Conservation (phyloP, 2,329 filamentous ascomycete genomes). For the Fusarium sambucinum region DNA sequence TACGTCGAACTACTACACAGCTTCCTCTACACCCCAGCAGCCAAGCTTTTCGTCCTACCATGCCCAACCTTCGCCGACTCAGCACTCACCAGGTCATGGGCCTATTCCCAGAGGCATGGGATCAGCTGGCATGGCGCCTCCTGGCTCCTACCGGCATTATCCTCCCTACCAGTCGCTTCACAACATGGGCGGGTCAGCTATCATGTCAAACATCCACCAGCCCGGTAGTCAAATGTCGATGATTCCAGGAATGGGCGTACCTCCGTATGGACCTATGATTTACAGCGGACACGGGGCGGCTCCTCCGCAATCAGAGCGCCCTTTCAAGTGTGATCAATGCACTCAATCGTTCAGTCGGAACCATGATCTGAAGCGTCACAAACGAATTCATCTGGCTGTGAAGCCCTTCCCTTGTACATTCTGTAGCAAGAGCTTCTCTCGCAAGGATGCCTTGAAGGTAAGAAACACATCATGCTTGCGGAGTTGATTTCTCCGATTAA, state of each 20-base stretch:
- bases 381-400: constrained; percentile 92
- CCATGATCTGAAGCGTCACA: constrained; percentile 95
- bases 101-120: constrained; percentile 57
- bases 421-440: constrained; percentile 96
- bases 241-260: constrained; percentile 69
- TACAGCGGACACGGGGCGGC: constrained; percentile 67
- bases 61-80: constrained; percentile 52
- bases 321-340: constrained; percentile 95
- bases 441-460: constrained; percentile 98
- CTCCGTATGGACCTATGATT: constrained; percentile 70
- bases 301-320: constrained; percentile 74
- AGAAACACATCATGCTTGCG: constrained; percentile 45
- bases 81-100: constrained; percentile 60
- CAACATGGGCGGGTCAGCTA: constrained; percentile 72
- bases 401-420: constrained; percentile 94
- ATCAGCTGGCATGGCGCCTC: constrained; percentile 58
- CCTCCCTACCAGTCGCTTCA: constrained; percentile 65
- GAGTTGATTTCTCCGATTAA: not conserved
- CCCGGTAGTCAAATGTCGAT: constrained; percentile 79
- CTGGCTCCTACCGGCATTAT: constrained; percentile 65
- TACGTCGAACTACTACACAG: constrained; percentile 72
- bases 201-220: constrained; percentile 83
- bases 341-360: constrained; percentile 95
- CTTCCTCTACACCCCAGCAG: constrained; percentile 62
- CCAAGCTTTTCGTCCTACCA: constrained; percentile 60